phyloP scores from a whole-genome alignment of 75 land plant species.

The Cryptomeria japonica region DNA sequence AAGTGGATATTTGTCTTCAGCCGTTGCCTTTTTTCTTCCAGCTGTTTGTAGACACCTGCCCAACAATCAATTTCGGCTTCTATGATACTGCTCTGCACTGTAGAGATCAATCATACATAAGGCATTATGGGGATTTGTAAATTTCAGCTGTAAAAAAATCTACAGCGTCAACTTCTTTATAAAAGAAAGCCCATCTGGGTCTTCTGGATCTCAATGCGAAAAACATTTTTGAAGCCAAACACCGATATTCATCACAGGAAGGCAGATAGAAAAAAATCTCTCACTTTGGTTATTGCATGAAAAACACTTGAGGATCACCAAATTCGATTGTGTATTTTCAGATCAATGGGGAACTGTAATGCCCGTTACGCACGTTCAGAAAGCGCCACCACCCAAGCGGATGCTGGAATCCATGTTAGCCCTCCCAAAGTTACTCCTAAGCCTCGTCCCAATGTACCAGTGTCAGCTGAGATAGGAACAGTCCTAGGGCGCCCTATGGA shows the following conservation, averaged over 20 bases:
- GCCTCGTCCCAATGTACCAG: constrained; percentile 6
- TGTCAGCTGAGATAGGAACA: constrained; percentile 31
- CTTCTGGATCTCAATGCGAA: background rate
- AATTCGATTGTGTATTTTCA: background rate
- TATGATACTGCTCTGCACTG: background rate
- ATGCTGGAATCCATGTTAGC: background rate
- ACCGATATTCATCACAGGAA: background rate
- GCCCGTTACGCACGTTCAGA: background rate
- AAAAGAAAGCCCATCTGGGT: background rate
- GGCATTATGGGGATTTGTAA: background rate
- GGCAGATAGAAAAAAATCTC: background rate
- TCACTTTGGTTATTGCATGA: background rate
- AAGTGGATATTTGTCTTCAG: background rate
- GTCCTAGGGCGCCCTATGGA: constrained; percentile 53
- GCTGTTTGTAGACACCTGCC: background rate
- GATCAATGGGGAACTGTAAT: constrained; percentile 26
- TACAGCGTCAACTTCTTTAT: background rate
- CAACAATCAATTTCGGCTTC: background rate
- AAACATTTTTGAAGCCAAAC: background rate
- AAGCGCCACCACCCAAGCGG: background rate
- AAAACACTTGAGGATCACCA: background rate
- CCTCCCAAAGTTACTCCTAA: background rate
- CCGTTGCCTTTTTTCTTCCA: background rate
- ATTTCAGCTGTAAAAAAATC: background rate
- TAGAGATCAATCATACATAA: background rate